Evolutionary conservation across 1,284 basidiomycete species (phyloP).

Genomic region (Apiotrichum veenhuisii): DNA sequence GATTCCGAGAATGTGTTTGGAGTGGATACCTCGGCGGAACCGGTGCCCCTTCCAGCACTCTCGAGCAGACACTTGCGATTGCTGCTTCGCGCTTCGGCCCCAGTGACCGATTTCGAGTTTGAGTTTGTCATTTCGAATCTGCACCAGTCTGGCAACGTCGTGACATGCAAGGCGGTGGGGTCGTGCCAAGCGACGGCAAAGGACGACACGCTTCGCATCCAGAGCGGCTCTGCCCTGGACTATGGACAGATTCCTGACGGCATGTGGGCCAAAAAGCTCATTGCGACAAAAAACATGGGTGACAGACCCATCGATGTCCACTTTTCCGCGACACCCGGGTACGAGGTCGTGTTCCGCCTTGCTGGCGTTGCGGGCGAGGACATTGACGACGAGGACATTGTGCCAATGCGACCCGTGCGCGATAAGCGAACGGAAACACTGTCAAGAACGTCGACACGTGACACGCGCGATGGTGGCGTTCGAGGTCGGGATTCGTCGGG

Average conservation of each 20-base stretch:
- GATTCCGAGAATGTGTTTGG: conserved; percentile 49
- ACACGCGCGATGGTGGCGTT: conserved; percentile 9
- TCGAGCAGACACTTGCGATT: conserved; percentile 44
- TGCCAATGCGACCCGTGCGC: conserved; percentile 19
- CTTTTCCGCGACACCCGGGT: conserved; percentile 48
- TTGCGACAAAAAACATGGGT: conserved; percentile 52
- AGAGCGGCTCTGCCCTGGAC: conserved; percentile 51
- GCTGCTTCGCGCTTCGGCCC: conserved; percentile 30
- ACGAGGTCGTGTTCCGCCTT: conserved; percentile 52
- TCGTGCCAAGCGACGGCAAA: conserved; percentile 32
- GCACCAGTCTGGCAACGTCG: conserved; percentile 41
- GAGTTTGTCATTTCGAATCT: conserved; percentile 45
- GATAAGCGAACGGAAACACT: conserved; percentile 18
- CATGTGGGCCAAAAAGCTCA: conserved; percentile 51
- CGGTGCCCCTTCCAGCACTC: conserved; percentile 41
- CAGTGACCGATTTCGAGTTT: conserved; percentile 40
- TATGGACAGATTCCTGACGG: conserved; percentile 54
- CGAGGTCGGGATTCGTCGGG: neutral
- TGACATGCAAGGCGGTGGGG: conserved; percentile 40
- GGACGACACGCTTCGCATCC: conserved; percentile 50
- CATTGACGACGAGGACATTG: conserved; percentile 36
- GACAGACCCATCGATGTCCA: conserved; percentile 51
- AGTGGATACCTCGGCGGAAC: conserved; percentile 37
- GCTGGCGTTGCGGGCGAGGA: conserved; percentile 49
- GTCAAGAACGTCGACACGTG: conserved; percentile 36